phyloP scores from a whole-genome alignment of 1,284 basidiomycete species.

The Ganoderma multipileum region DNA sequence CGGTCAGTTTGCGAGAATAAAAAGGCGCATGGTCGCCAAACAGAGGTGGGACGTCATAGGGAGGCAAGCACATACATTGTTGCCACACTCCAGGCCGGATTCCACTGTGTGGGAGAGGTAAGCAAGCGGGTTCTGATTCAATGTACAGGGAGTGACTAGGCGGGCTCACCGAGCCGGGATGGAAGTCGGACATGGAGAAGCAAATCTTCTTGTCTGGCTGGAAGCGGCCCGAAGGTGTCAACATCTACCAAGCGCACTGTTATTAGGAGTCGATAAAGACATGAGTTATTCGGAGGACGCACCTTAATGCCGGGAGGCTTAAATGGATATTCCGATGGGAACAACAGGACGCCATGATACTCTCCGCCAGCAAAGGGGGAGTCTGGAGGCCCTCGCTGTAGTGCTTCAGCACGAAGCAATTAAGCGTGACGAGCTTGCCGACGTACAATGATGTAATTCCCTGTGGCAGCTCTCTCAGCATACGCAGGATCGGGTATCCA shows the following conservation, averaged over 20 bases:
- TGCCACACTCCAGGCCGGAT: constrained; percentile 92
- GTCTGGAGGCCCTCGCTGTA: constrained; percentile 90
- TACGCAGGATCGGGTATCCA: neutral
- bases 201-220: constrained; percentile 95
- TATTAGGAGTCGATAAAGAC: neutral
- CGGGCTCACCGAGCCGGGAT: constrained; percentile 82
- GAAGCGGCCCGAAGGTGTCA: constrained; percentile 94
- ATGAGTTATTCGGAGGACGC: constrained; percentile 19
- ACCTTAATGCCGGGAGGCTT: constrained; percentile 97
- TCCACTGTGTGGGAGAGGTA: constrained; percentile 63
- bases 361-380: constrained; percentile 93
- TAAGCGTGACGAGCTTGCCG: constrained; percentile 1
- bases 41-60: constrained; percentile 38
- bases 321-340: constrained; percentile 94
- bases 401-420: neutral
- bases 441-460: constrained; percentile 90
- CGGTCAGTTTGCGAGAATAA: neutral
- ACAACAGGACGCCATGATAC: constrained; percentile 89
- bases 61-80: constrained; percentile 67
- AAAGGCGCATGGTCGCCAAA: neutral
- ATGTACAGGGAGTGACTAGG: constrained; percentile 5
- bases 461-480: constrained; percentile 47
- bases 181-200: constrained; percentile 96
- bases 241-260: constrained; percentile 63
- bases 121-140: constrained; percentile 15